Evolutionary conservation across 225 moss, liverwort and hornwort genomes (phyloP).

Genomic region (Lunularia cruciata): DNA sequence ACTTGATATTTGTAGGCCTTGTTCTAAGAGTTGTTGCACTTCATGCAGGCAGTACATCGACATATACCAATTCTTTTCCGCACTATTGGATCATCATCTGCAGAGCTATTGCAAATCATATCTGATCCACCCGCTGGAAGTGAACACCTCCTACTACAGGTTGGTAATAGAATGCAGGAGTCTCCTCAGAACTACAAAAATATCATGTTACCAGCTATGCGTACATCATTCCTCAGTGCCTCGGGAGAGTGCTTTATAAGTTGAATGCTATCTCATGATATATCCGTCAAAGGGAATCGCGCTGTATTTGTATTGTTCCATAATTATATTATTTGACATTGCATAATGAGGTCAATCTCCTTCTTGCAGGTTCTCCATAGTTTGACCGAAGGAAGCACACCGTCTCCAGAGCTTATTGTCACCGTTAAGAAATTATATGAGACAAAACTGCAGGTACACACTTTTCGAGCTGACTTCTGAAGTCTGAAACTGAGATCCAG

Average conservation of each 20-base stretch:
- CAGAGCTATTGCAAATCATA: conserved; percentile 86
- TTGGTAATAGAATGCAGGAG: neutral
- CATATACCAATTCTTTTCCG: conserved; percentile 92
- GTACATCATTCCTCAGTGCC: too few species aligned
- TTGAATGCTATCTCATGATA: too few species aligned
- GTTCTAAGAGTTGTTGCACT: neutral
- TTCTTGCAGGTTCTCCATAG: conserved; percentile 79
- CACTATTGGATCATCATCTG: conserved; percentile 93
- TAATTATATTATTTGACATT: too few species aligned
- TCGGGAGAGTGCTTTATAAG: too few species aligned
- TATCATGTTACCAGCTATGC: too few species aligned
- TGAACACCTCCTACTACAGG: conserved; percentile 84
- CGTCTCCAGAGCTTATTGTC: conserved; percentile 77
- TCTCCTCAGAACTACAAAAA: too few species aligned
- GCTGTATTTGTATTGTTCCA: too few species aligned
- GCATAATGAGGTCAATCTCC: too few species aligned
- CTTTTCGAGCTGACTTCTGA: too few species aligned
- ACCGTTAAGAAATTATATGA: conserved; percentile 93
- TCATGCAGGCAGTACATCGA: conserved; percentile 87
- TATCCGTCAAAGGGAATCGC: too few species aligned
- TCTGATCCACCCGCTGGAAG: conserved; percentile 91
- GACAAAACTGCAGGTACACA: conserved; percentile 92
- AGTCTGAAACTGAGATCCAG: too few species aligned
- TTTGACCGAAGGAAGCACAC: conserved; percentile 90
- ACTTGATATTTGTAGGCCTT: too few species aligned